A percentile compares a stretch with the other conserved stretches of the same genome.
These are phyloP conservation scores for Rusavskia elegans DNA, from an alignment of 495 filamentous ascomycete genomes.

Conservation along the genomic window DNA sequence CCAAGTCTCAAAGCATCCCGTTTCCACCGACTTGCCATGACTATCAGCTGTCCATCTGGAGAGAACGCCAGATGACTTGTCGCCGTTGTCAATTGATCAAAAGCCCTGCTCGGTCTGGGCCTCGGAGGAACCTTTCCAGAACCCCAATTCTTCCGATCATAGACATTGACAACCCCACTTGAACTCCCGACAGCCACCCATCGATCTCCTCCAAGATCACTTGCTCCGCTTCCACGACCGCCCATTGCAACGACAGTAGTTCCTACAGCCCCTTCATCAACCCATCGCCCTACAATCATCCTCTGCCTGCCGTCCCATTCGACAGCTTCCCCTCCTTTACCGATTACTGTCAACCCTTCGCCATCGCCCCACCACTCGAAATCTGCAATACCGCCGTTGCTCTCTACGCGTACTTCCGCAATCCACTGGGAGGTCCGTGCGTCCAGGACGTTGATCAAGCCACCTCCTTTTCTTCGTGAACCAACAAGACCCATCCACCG, in stretches of 20 bases:
- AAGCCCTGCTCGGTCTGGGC: slow-evolving; percentile 50
- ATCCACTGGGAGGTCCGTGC: slow-evolving; percentile 78
- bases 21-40: slow-evolving; percentile 70
- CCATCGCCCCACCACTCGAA: slow-evolving; percentile 83
- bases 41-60: slow-evolving; percentile 76
- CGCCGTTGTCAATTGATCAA: slow-evolving; percentile 79
- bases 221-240: slow-evolving; percentile 36
- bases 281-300: slow-evolving; percentile 63
- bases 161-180: slow-evolving; percentile 80
- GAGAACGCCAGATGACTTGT: slow-evolving; percentile 64
- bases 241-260: slow-evolving; percentile 69
- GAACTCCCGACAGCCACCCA: slow-evolving; percentile 79
- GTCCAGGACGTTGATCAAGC: slow-evolving; percentile 72
- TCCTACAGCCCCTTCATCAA: slow-evolving; percentile 78
- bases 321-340: slow-evolving; percentile 81
- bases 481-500: slow-evolving; percentile 69
- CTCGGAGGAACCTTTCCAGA: slow-evolving; percentile 33
- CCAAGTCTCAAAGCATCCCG: slow-evolving; percentile 68
- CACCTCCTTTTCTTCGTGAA: slow-evolving; percentile 64
- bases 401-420: slow-evolving; percentile 65
- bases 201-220: slow-evolving; percentile 57
- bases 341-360: slow-evolving; percentile 58
- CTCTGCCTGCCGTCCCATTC: slow-evolving; percentile 60
- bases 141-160: slow-evolving; percentile 58
- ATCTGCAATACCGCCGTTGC: slow-evolving; percentile 67